These are phyloP conservation scores for Beauveria bassiana DNA, from an alignment of 2,329 filamentous ascomycete species.

Conservation along the genomic window DNA sequence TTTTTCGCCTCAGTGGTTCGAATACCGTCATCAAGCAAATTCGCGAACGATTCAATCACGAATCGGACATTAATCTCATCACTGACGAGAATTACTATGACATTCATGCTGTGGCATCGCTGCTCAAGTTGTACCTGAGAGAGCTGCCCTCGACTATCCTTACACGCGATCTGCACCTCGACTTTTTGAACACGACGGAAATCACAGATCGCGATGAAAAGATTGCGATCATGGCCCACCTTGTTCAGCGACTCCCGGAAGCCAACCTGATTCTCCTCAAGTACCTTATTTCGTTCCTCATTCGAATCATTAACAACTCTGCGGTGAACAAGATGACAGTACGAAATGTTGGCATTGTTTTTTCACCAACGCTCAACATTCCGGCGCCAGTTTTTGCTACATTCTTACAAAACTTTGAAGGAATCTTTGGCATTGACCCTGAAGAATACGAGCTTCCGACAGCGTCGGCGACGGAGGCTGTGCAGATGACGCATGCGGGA, in stretches of 20 bases:
- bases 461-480: slow-evolving; percentile 29
- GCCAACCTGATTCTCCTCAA: slow-evolving; percentile 76
- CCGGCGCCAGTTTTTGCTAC: slow-evolving; percentile 89
- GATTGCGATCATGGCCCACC: slow-evolving; percentile 63
- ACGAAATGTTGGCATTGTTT: slow-evolving; percentile 94
- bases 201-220: slow-evolving; percentile 69
- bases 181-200: slow-evolving; percentile 81
- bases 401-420: slow-evolving; percentile 83
- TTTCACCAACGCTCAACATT: slow-evolving; percentile 94
- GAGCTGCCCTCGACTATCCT: slow-evolving; percentile 88
- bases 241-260: slow-evolving; percentile 72
- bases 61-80: slow-evolving; percentile 84
- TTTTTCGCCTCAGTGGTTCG: slow-evolving; percentile 94
- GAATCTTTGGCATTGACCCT: slow-evolving; percentile 70
- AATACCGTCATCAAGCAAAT: slow-evolving; percentile 89
- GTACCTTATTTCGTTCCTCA: slow-evolving; percentile 80
- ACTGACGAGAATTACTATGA: slow-evolving; percentile 82
- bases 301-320: slow-evolving; percentile 85
- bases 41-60: slow-evolving; percentile 85
- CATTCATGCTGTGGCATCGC: slow-evolving; percentile 88
- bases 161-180: slow-evolving; percentile 80
- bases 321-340: slow-evolving; percentile 97
- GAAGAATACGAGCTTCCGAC: slow-evolving; percentile 54
- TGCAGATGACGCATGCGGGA: slow-evolving; percentile 28
- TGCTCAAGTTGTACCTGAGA: slow-evolving; percentile 88